Evolutionary conservation across 2,329 filamentous ascomycete genomes (phyloP), one percentile per base, ranked within the genome.

Genomic region (Xylariaceae sp.): DNA sequence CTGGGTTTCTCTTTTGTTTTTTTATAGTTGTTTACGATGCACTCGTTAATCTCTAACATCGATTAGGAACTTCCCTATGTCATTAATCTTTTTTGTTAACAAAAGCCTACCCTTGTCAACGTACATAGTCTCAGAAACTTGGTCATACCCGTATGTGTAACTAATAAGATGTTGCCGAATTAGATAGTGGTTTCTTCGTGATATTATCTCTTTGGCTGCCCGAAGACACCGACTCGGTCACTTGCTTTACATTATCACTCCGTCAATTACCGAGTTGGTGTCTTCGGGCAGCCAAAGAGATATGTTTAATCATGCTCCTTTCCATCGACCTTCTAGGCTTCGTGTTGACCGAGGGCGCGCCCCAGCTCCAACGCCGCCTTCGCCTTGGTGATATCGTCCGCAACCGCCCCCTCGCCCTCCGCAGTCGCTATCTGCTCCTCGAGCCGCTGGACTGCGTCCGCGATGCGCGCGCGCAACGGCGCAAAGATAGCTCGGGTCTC

Each of bases 401-500:
- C 71, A 21, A 73, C 65, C 0, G 70, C 74, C 12, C 71, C 75
- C 51, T 72, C 74, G 60, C 75, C 74, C 63, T 77, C 81, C 26
- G 73, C 72, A n/a, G 81, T 74, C 63, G 91, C 88, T 63, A 96
- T 76, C 70, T 89, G 79, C 61, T 87, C 81, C 72, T 95, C 84
- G 46, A 96, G 76, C 67, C 85, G 89, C 53, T 80, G 76, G 39
- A 92, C 75, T 1, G 90, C 86, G 52, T 86, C 83, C 43, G 72
- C 73, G 63, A 96, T 90, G 66, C 89, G 86, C 66, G 81, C 70
- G 63, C 80, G 81, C 61, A 97, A 73, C 1, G 83, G 83, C 2
- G 79, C 86, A 64, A 97, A 87, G 26, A 97, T 83, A 52, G 85
- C 87, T 68, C 87, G 87, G 8, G 94, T 97, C 74, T 99, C 89